Evolutionary conservation across 2,329 filamentous ascomycete genomes (phyloP).

Genomic region (Phaeophleospora eucalypticola): DNA sequence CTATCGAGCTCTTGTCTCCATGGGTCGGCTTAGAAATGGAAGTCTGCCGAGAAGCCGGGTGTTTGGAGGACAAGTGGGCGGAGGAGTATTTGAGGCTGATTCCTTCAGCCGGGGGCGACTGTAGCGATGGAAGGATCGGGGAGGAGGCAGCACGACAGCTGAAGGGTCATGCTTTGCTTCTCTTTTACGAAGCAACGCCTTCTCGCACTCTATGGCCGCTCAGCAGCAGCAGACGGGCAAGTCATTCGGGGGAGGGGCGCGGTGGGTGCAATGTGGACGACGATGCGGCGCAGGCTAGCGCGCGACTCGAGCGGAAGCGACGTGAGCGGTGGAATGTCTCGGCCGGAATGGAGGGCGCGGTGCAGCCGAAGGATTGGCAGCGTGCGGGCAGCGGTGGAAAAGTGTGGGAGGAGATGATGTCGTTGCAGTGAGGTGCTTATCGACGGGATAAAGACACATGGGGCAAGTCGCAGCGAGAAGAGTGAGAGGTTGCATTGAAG

Average conservation of each 20-base stretch:
- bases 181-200: too few species aligned
- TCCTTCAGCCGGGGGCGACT: background rate
- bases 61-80: background rate
- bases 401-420: too few species aligned
- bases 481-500: background rate
- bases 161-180: background rate
- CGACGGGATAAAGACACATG: background rate
- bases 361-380: background rate
- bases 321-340: background rate
- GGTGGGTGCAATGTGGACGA: background rate
- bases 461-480: background rate
- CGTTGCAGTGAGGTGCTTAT: too few species aligned
- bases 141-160: background rate
- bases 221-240: background rate
- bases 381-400: too few species aligned
- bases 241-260: background rate
- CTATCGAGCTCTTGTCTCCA: constrained; percentile 5
- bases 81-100: background rate
- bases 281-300: constrained; percentile 1
- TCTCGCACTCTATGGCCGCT: too few species aligned
- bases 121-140: background rate
- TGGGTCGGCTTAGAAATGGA: constrained; percentile 1
- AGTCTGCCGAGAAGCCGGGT: background rate
- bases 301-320: background rate
- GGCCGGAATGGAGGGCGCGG: background rate